A percentile compares a stretch with the other conserved stretches of the same genome.
These are phyloP conservation scores for Leucosporidium scottii DNA, from an alignment of 768 basidiomycete species.

Conservation along the genomic window DNA sequence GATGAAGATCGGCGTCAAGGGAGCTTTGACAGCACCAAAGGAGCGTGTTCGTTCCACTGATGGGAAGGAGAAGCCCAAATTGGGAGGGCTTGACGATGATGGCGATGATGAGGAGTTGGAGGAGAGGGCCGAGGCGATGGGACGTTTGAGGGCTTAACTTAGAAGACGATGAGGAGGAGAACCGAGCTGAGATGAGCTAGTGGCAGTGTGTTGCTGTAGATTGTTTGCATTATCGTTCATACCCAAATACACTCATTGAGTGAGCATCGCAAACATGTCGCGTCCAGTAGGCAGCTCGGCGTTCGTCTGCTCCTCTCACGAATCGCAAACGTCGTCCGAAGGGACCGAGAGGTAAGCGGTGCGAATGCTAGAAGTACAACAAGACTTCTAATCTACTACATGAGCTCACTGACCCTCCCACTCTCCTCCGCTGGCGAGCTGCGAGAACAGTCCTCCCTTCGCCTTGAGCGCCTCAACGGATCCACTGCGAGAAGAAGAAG, in stretches of 20 bases:
- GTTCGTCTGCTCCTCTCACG: no score
- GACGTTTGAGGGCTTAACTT: no score
- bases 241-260: no score
- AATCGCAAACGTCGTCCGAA: no score
- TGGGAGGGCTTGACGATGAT: neutral
- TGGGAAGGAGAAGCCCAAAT: neutral
- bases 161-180: no score
- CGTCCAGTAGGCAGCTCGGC: no score
- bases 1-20: constrained; percentile 2
- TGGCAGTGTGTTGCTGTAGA: no score
- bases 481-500: constrained; percentile 2
- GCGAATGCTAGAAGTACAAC: no score
- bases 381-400: neutral
- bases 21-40: neutral
- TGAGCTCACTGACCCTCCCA: constrained; percentile 17
- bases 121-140: neutral
- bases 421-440: constrained; percentile 29
- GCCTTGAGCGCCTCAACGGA: constrained; percentile 16
- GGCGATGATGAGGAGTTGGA: neutral
- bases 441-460: constrained; percentile 23
- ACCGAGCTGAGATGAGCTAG: no score
- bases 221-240: no score
- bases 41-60: neutral
- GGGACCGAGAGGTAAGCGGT: no score
- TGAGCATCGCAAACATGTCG: no score